Conservation (phyloP, 2,329 filamentous ascomycete genomes). For the Stachybotrys elegans region DNA sequence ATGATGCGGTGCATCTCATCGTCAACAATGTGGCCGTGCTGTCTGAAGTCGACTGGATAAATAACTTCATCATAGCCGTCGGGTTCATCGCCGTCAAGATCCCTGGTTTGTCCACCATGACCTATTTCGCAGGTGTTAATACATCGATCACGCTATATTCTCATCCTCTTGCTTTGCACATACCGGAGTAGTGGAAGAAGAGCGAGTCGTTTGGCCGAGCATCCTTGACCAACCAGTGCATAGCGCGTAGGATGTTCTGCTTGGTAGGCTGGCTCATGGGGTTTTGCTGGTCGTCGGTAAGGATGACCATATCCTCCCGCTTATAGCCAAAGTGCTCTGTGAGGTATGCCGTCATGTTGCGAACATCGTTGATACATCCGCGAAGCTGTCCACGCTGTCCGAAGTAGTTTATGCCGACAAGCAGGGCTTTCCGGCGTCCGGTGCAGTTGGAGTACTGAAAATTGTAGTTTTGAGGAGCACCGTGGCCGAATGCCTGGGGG, state of each 20-base stretch:
- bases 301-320: constrained; percentile 91
- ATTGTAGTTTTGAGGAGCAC: constrained; percentile 72
- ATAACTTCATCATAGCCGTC: constrained; percentile 82
- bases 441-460: constrained; percentile 93
- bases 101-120: constrained; percentile 76
- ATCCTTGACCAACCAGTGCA: constrained; percentile 98
- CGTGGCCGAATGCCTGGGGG: constrained; percentile 70
- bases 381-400: constrained; percentile 83
- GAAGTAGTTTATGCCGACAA: constrained; percentile 98
- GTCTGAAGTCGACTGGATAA: constrained; percentile 76
- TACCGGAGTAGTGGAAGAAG: constrained; percentile 96
- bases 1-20: constrained; percentile 79
- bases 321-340: constrained; percentile 88
- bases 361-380: constrained; percentile 95
- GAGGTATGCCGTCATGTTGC: constrained; percentile 92
- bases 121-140: constrained; percentile 35
- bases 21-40: constrained; percentile 76
- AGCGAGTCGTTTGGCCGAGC: constrained; percentile 88
- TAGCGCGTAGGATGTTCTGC: constrained; percentile 87
- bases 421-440: constrained; percentile 77
- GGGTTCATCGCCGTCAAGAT: constrained; percentile 73
- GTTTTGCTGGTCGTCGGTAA: constrained; percentile 96
- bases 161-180: no score
- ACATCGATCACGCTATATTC: constrained; percentile 1
- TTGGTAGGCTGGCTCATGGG: constrained; percentile 97